Conservation (phyloP, 306 rosid genomes). For the Quercus variabilis region DNA sequence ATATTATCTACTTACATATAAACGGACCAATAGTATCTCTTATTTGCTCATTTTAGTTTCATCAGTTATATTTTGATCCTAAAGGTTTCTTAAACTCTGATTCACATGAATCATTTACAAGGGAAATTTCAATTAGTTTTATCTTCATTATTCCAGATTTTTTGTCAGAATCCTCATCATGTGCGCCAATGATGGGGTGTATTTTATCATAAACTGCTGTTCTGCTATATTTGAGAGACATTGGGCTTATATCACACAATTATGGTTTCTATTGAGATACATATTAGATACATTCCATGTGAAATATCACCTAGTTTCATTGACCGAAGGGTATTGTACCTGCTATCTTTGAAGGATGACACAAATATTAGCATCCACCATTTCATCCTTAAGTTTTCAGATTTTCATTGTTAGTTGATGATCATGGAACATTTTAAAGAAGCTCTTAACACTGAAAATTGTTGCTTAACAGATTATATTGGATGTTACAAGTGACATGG, state of each 20-base stretch:
- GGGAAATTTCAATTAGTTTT: not conserved
- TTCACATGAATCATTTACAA: not conserved
- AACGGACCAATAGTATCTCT: not conserved
- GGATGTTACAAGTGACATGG: conserved; percentile 81
- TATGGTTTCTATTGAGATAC: not conserved
- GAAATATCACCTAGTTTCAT: not conserved
- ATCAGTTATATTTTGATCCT: not conserved
- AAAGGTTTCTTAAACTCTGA: too few species aligned
- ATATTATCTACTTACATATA: not conserved
- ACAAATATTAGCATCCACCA: not conserved
- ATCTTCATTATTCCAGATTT: not conserved
- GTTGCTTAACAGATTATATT: conserved; percentile 53
- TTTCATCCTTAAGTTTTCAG: not conserved
- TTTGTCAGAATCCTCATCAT: not conserved
- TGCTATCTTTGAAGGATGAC: not conserved
- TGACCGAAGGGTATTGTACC: not conserved
- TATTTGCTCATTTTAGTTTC: not conserved
- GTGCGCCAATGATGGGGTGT: too few species aligned
- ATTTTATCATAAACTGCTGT: not conserved
- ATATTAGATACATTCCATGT: not conserved
- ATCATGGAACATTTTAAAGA: not conserved
- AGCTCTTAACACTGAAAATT: conserved; percentile 1
- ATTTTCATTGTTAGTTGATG: not conserved
- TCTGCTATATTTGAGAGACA: not conserved
- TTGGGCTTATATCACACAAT: not conserved